phyloP scores from a whole-genome alignment of 192 early-diverging fungal species.

The Backusella liffmaniae region DNA sequence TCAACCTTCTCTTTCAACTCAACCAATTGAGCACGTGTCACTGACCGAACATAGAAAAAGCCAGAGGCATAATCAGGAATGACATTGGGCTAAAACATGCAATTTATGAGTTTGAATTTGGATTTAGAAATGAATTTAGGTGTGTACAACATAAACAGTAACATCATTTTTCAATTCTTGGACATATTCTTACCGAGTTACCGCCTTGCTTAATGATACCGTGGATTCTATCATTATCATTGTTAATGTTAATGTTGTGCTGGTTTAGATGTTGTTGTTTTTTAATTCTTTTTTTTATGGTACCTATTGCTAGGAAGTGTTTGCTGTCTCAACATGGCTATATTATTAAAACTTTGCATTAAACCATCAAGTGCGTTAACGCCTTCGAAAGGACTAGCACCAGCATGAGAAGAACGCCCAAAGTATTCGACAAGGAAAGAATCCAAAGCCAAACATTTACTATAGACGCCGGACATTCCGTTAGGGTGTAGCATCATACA shows the following conservation, averaged over 20 bases:
- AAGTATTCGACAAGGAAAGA: constrained; percentile 48
- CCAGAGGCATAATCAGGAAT: constrained; percentile 54
- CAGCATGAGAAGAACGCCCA: constrained; percentile 59
- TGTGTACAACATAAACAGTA: neutral
- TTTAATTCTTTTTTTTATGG: neutral
- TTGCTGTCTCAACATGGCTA: constrained; percentile 60
- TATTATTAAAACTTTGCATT: constrained; percentile 42
- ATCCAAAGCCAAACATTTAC: constrained; percentile 35
- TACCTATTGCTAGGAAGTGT: constrained; percentile 44
- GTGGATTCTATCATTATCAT: constrained; percentile 44
- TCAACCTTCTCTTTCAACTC: constrained; percentile 42
- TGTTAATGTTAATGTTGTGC: neutral
- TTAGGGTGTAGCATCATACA: constrained; percentile 65
- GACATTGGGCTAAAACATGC: constrained; percentile 42
- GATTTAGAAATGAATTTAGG: neutral
- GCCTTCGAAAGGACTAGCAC: constrained; percentile 57
- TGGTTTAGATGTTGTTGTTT: neutral
- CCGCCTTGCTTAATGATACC: constrained; percentile 62
- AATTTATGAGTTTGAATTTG: constrained; percentile 1
- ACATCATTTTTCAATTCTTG: neutral
- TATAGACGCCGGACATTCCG: constrained; percentile 27
- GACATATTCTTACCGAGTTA: constrained; percentile 26
- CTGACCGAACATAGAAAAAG: constrained; percentile 50
- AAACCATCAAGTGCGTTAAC: constrained; percentile 67
- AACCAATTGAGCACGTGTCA: constrained; percentile 41